Evolutionary conservation across 495 filamentous ascomycete genomes (phyloP).

Genomic region (Neurospora sp.): DNA sequence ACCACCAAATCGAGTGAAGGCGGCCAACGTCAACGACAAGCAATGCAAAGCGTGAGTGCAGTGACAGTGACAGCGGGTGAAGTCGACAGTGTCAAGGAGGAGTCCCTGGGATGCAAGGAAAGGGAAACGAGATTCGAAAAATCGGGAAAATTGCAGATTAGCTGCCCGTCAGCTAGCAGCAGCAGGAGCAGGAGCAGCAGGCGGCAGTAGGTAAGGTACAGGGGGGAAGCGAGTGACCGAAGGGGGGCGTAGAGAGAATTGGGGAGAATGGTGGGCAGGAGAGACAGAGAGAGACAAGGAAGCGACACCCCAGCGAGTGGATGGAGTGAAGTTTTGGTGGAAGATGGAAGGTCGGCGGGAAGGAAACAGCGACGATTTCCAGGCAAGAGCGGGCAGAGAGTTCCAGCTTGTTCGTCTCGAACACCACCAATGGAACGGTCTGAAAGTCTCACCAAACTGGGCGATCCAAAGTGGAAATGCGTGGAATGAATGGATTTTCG

Average conservation of each 20-base stretch:
- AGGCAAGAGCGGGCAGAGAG: background rate
- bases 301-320: background rate
- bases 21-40: constrained; percentile 12
- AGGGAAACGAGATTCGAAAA: background rate
- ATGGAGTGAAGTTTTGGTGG: background rate
- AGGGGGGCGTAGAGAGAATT: background rate
- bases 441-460: background rate
- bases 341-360: background rate
- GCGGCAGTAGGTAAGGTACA: background rate
- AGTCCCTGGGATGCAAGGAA: background rate
- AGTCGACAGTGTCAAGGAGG: background rate
- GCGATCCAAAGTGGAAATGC: background rate
- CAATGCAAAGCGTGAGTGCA: background rate
- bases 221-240: background rate
- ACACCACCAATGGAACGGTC: background rate
- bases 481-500: background rate
- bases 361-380: background rate
- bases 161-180: background rate
- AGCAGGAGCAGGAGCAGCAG: background rate
- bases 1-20: constrained; percentile 43
- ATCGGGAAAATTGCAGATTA: background rate
- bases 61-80: background rate
- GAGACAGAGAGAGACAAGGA: background rate
- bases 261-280: background rate
- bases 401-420: background rate